phyloP scores from a whole-genome alignment of 2,329 filamentous ascomycete species.

The Ophiostoma quercus region DNA sequence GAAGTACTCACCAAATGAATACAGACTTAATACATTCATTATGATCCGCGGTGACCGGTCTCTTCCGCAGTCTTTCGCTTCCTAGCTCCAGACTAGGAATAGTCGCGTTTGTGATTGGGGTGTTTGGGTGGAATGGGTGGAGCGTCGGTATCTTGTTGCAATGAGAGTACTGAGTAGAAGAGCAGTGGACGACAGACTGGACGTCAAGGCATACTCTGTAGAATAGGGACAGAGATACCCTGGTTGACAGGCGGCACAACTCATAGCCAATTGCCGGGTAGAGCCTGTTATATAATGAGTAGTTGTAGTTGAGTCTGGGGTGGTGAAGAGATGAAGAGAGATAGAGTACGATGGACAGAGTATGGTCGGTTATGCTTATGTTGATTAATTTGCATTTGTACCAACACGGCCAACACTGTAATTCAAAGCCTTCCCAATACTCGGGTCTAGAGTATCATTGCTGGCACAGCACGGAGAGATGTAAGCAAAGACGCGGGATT shows the following conservation, averaged over 20 bases:
- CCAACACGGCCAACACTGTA: background rate
- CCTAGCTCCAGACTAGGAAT: conserved; percentile 25
- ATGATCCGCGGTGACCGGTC: conserved; percentile 5
- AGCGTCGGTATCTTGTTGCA: background rate
- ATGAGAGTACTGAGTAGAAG: no score
- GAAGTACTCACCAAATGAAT: no score
- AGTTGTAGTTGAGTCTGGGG: background rate
- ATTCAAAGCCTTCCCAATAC: background rate
- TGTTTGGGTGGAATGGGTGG: background rate
- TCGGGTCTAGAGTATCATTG: background rate
- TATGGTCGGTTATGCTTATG: no score
- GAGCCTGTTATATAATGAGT: background rate
- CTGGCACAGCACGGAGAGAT: background rate
- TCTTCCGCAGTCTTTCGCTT: conserved; percentile 23
- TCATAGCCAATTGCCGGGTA: background rate
- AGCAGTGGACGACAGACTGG: background rate
- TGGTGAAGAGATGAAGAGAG: background rate
- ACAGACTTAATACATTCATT: conserved; percentile 7
- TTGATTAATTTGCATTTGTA: background rate
- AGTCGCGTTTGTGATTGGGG: conserved; percentile 16
- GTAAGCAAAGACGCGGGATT: background rate
- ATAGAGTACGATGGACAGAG: no score
- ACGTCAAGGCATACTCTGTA: no score
- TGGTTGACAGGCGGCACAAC: conserved; percentile 13
- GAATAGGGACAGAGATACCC: background rate